phyloP scores from a whole-genome alignment of 2,329 filamentous ascomycete genomes.

The Zymoseptoria passerinii region DNA sequence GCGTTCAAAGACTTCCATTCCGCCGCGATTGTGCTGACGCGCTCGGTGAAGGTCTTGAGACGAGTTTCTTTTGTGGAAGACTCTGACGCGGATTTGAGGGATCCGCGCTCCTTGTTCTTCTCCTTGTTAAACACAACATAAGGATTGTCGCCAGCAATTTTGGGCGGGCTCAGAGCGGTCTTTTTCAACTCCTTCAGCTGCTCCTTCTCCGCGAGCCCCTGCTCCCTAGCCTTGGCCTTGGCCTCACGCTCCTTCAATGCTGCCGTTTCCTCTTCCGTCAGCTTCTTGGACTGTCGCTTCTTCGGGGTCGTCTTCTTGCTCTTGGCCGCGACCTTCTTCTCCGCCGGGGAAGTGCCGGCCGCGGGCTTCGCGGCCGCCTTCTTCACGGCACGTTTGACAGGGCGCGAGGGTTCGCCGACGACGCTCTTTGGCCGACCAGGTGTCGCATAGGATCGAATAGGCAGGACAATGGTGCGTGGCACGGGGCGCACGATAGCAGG shows the following conservation, averaged over 20 bases:
- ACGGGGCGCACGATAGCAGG: slow-evolving; percentile 8
- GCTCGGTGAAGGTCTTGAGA: slow-evolving; percentile 23
- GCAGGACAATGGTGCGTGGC: slow-evolving; percentile 8
- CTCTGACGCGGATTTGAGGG: not conserved
- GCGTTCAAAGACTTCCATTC: slow-evolving; percentile 42
- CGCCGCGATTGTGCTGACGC: slow-evolving; percentile 28
- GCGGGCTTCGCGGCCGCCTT: slow-evolving; percentile 14
- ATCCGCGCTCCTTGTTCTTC: slow-evolving; percentile 8
- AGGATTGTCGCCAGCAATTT: slow-evolving; percentile 9
- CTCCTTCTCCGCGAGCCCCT: slow-evolving; percentile 18
- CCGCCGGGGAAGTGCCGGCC: slow-evolving; percentile 15
- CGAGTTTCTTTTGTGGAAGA: not conserved
- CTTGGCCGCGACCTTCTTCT: slow-evolving; percentile 18
- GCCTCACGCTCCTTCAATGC: slow-evolving; percentile 1
- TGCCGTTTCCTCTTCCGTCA: slow-evolving; percentile 16
- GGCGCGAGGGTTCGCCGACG: slow-evolving; percentile 26
- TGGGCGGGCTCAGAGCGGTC: slow-evolving; percentile 32
- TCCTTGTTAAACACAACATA: slow-evolving; percentile 27
- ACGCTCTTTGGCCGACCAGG: slow-evolving; percentile 26
- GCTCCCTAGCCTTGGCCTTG: slow-evolving; percentile 6
- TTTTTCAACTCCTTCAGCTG: slow-evolving; percentile 30
- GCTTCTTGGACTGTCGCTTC: slow-evolving; percentile 23
- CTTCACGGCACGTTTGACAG: slow-evolving; percentile 26
- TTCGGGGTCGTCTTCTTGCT: slow-evolving; percentile 11
- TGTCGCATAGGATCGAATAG: slow-evolving; percentile 20